phyloP scores from a whole-genome alignment of 2,329 filamentous ascomycete species.

The Nemania bipapillata region DNA sequence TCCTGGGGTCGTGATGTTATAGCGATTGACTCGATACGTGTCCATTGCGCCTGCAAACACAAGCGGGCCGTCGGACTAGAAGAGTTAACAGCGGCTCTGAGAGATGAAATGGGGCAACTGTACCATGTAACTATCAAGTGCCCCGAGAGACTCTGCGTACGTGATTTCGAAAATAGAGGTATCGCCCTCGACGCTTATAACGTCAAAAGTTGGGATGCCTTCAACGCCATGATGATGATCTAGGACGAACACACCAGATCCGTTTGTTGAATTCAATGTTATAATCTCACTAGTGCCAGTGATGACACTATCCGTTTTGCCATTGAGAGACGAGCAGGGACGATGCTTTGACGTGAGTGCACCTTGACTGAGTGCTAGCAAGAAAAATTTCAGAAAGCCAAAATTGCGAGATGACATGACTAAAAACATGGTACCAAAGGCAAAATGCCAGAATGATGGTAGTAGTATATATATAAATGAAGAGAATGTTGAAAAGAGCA shows the following conservation, averaged over 20 bases:
- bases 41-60: slow-evolving; percentile 54
- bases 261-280: neutral
- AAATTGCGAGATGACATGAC: neutral
- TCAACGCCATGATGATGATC: slow-evolving; percentile 32
- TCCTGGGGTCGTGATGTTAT: slow-evolving; percentile 48
- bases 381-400: neutral
- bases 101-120: neutral
- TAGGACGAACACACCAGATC: slow-evolving; percentile 9
- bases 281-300: slow-evolving; percentile 1
- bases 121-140: slow-evolving; percentile 34
- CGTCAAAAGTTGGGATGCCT: slow-evolving; percentile 35
- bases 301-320: neutral
- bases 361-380: neutral
- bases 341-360: neutral
- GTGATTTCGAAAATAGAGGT: slow-evolving; percentile 37
- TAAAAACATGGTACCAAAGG: neutral
- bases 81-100: neutral
- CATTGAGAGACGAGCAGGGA: neutral
- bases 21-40: slow-evolving; percentile 52
- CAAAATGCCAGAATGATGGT: neutral
- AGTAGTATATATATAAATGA: neutral
- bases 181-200: slow-evolving; percentile 28
- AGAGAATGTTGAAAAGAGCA: neutral
- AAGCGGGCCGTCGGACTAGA: slow-evolving; percentile 50
- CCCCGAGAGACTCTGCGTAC: slow-evolving; percentile 29